phyloP scores from a whole-genome alignment of 2,329 filamentous ascomycete genomes.

The Alternaria sp. region DNA sequence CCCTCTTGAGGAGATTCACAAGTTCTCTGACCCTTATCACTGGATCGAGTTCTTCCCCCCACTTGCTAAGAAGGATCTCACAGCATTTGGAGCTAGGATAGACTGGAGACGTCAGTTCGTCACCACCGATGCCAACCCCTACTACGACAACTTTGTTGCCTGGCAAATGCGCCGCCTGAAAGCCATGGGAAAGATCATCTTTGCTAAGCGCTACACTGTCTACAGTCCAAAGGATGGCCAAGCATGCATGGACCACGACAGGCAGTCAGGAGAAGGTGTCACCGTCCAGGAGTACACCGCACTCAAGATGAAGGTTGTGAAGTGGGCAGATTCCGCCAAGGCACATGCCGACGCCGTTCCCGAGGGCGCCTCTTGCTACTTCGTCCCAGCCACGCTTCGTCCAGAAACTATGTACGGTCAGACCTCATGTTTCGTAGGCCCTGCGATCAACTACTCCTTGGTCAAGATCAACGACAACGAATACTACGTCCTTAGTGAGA shows the following conservation, averaged over 20 bases:
- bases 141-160: slow-evolving; percentile 92
- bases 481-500: slow-evolving; percentile 84
- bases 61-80: slow-evolving; percentile 80
- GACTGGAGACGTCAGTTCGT: slow-evolving; percentile 95
- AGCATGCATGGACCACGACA: slow-evolving; percentile 87
- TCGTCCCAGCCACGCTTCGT: slow-evolving; percentile 89
- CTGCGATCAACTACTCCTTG: slow-evolving; percentile 87
- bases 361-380: slow-evolving; percentile 80
- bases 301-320: slow-evolving; percentile 87
- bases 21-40: slow-evolving; percentile 88
- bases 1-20: slow-evolving; percentile 86
- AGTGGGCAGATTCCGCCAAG: slow-evolving; percentile 83
- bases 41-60: slow-evolving; percentile 94
- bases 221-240: slow-evolving; percentile 88
- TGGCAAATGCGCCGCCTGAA: slow-evolving; percentile 98
- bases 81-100: slow-evolving; percentile 83
- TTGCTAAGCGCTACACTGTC: slow-evolving; percentile 91
- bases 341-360: slow-evolving; percentile 80
- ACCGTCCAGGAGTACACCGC: slow-evolving; percentile 92
- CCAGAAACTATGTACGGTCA: slow-evolving; percentile 99
- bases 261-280: slow-evolving; percentile 81
- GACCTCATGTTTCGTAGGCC: slow-evolving; percentile 93
- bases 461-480: slow-evolving; percentile 75
- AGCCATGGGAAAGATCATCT: slow-evolving; percentile 91
- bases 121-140: slow-evolving; percentile 95